Conservation (phyloP, 2,329 filamentous ascomycete genomes). For the Periconia sp. region DNA sequence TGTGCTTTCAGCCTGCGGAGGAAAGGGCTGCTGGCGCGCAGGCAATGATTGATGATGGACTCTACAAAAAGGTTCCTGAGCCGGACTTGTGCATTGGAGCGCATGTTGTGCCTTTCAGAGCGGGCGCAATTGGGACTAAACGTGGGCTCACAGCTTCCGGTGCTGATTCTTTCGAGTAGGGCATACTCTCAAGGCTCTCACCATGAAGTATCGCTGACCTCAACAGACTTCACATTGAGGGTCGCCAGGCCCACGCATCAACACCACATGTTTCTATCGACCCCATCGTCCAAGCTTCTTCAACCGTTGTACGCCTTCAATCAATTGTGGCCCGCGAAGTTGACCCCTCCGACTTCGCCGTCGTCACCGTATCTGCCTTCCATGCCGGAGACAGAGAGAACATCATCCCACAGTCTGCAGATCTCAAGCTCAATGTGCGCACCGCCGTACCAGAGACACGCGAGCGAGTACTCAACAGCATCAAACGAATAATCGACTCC, state of each 20-base stretch:
- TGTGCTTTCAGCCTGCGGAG: constrained; percentile 72
- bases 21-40: constrained; percentile 68
- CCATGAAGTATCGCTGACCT: constrained; percentile 14
- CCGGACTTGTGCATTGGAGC: constrained; percentile 64
- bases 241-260: constrained; percentile 64
- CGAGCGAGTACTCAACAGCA: constrained; percentile 53
- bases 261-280: constrained; percentile 64
- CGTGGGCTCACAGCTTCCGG: constrained; percentile 49
- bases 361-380: constrained; percentile 65
- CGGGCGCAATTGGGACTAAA: constrained; percentile 49
- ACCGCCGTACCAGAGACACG: constrained; percentile 55
- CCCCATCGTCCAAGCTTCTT: constrained; percentile 63
- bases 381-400: constrained; percentile 67
- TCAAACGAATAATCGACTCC: constrained; percentile 61
- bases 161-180: constrained; percentile 47
- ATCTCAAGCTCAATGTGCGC: constrained; percentile 62
- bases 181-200: background rate
- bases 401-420: constrained; percentile 62
- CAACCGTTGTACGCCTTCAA: constrained; percentile 64
- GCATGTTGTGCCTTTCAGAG: constrained; percentile 59
- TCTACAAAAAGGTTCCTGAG: constrained; percentile 61
- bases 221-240: constrained; percentile 61
- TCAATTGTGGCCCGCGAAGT: constrained; percentile 64
- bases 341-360: constrained; percentile 60
- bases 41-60: constrained; percentile 66